Conservation (phyloP, 2,329 filamentous ascomycete species). For the Mariannaea sp. region DNA sequence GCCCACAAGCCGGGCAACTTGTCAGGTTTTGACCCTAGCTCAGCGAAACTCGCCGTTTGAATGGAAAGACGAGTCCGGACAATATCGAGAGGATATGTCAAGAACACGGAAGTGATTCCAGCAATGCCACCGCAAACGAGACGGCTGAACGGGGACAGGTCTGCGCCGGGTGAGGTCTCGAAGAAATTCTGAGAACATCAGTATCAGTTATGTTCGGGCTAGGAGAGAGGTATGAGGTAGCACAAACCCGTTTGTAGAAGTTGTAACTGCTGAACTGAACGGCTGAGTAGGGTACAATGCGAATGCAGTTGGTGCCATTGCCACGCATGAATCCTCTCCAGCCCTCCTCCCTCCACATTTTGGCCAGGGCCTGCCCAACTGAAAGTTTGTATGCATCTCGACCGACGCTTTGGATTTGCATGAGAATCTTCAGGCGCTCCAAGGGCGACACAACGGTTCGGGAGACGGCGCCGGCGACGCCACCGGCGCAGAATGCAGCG, state of each 20-base stretch:
- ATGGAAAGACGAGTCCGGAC: slow-evolving; percentile 95
- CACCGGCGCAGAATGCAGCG: slow-evolving; percentile 92
- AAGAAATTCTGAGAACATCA: slow-evolving; percentile 66
- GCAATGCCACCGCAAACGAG: slow-evolving; percentile 89
- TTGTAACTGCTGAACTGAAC: slow-evolving; percentile 99
- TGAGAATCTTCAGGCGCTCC: slow-evolving; percentile 95
- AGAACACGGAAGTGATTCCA: slow-evolving; percentile 92
- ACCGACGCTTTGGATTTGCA: slow-evolving; percentile 90
- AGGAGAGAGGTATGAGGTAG: too few species aligned
- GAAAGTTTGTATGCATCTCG: slow-evolving; percentile 93
- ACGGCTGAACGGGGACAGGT: slow-evolving; percentile 74
- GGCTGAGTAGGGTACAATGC: slow-evolving; percentile 96
- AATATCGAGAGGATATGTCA: slow-evolving; percentile 96
- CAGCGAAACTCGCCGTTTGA: slow-evolving; percentile 94
- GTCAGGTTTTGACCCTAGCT: slow-evolving; percentile 65
- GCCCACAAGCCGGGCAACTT: slow-evolving; percentile 91
- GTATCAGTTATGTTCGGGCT: slow-evolving; percentile 5
- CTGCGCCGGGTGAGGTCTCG: slow-evolving; percentile 73
- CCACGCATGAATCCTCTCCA: slow-evolving; percentile 98
- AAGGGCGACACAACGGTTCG: slow-evolving; percentile 95
- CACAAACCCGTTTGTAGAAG: slow-evolving; percentile 85
- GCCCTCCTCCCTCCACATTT: slow-evolving; percentile 97
- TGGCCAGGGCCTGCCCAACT: slow-evolving; percentile 82
- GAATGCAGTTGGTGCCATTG: slow-evolving; percentile 97
- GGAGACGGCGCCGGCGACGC: slow-evolving; percentile 94